phyloP scores from a whole-genome alignment of 768 basidiomycete genomes.

The Tubosaeta sp. region DNA sequence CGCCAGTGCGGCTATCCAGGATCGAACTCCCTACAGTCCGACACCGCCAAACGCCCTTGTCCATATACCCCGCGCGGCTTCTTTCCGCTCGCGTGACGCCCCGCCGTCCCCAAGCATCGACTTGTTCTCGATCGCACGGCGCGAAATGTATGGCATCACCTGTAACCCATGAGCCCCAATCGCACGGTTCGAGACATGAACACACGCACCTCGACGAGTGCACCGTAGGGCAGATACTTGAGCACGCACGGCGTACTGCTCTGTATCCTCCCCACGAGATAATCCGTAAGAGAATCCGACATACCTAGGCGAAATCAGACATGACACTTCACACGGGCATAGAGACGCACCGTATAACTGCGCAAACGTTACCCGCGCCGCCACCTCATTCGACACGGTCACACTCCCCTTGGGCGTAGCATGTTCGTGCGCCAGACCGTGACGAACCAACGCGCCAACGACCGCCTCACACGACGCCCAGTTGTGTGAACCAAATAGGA shows the following conservation, averaged over 20 bases:
- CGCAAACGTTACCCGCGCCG: constrained; percentile 66
- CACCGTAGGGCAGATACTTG: constrained; percentile 83
- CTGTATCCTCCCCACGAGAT: constrained; percentile 53
- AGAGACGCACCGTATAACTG: constrained; percentile 74
- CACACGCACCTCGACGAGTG: constrained; percentile 51
- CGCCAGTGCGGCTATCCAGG: neutral
- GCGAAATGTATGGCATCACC: constrained; percentile 88
- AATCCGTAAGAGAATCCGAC: constrained; percentile 76
- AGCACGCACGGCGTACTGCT: constrained; percentile 64
- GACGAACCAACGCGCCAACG: constrained; percentile 51
- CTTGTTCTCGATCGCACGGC: constrained; percentile 92
- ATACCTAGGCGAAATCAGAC: constrained; percentile 51
- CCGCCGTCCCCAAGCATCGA: constrained; percentile 72
- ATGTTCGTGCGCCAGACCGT: constrained; percentile 41
- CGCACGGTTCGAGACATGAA: too few relatives aligned
- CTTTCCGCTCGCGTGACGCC: constrained; percentile 41
- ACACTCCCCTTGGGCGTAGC: constrained; percentile 27
- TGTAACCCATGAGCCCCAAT: constrained; percentile 18
- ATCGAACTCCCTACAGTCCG: constrained; percentile 13
- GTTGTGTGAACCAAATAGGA: constrained; percentile 89
- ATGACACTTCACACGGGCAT: neutral
- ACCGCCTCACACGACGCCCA: constrained; percentile 61
- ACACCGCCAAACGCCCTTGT: constrained; percentile 28
- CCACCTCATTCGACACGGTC: constrained; percentile 48
- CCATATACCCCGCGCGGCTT: constrained; percentile 27